Percentiles rank a stretch among this genome's conserved stretches.
These are phyloP conservation scores for Amanita inopinata DNA, from an alignment of 768 basidiomycete genomes.

Conservation along the genomic window DNA sequence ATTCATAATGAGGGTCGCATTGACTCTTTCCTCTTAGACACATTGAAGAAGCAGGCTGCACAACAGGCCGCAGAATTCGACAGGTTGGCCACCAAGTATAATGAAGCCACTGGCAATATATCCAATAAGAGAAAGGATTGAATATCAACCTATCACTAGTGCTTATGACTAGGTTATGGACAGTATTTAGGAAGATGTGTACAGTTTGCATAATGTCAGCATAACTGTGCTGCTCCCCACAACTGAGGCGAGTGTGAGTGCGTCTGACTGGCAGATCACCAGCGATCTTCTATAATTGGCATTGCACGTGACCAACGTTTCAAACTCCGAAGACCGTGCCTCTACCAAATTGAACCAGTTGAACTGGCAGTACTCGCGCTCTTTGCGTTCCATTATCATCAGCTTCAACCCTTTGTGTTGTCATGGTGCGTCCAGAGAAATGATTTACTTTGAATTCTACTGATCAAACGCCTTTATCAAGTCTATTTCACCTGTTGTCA, in stretches of 20 bases:
- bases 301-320: slow-evolving; percentile 2
- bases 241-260: too few relatives aligned
- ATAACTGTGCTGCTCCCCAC: too few relatives aligned
- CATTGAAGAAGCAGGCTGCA: slow-evolving; percentile 71
- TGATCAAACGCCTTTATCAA: slow-evolving; percentile 11
- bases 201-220: too few relatives aligned
- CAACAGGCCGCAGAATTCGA: slow-evolving; percentile 78
- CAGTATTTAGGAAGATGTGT: too few relatives aligned
- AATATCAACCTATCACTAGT: too few relatives aligned
- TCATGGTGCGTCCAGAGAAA: neutral
- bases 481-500: slow-evolving; percentile 43
- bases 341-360: neutral
- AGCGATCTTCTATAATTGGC: neutral
- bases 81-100: slow-evolving; percentile 70
- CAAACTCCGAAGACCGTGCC: neutral
- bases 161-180: too few relatives aligned
- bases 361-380: neutral
- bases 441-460: neutral
- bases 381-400: neutral
- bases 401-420: neutral
- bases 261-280: too few relatives aligned
- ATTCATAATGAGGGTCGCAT: too few relatives aligned
- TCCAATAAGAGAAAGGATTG: slow-evolving; percentile 60
- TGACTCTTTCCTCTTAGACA: slow-evolving; percentile 37
- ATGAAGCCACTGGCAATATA: slow-evolving; percentile 50